Percentiles rank a stretch among this genome's conserved stretches.
phyloP scores from a whole-genome alignment of 805 yeast species.

The Teunomyces kruisii region DNA sequence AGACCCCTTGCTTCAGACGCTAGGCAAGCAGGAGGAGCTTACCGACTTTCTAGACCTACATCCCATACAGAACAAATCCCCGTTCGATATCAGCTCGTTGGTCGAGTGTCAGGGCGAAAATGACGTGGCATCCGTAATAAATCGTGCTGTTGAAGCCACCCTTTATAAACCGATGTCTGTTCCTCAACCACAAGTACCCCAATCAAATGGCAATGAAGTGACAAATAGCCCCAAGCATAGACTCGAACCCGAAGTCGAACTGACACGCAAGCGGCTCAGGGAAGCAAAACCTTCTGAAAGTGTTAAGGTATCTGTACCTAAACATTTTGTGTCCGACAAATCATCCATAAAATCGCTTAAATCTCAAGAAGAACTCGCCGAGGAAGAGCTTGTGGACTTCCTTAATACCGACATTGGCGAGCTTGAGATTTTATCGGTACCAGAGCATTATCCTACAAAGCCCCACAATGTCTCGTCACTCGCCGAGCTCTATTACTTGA shows the following conservation, averaged over 20 bases:
- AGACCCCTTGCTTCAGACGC: conserved; percentile 10
- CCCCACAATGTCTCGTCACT: conserved; percentile 54
- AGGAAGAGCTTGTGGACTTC: conserved; percentile 21
- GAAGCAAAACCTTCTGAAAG: not conserved
- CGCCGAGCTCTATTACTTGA: conserved; percentile 81
- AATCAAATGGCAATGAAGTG: not conserved
- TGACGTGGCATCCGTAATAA: conserved; percentile 5
- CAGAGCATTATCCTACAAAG: conserved; percentile 42
- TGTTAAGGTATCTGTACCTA: not conserved
- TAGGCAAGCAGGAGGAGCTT: conserved; percentile 2
- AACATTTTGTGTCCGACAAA: not conserved
- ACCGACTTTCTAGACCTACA: conserved; percentile 5
- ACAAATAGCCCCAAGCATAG: not conserved
- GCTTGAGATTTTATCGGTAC: conserved; percentile 38
- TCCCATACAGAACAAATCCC: not conserved
- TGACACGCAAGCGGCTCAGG: not conserved
- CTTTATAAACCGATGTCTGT: conserved; percentile 1
- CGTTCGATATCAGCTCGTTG: conserved; percentile 4
- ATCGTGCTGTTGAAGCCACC: conserved; percentile 3
- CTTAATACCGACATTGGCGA: conserved; percentile 26
- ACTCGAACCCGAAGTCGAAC: conserved; percentile 1
- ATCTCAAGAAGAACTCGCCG: conserved; percentile 20
- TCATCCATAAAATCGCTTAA: conserved; percentile 14
- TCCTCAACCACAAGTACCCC: not conserved
- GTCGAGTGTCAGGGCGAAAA: not conserved